Evolutionary conservation across 495 filamentous ascomycete species (phyloP).

Genomic region (Lophium mytilinum): DNA sequence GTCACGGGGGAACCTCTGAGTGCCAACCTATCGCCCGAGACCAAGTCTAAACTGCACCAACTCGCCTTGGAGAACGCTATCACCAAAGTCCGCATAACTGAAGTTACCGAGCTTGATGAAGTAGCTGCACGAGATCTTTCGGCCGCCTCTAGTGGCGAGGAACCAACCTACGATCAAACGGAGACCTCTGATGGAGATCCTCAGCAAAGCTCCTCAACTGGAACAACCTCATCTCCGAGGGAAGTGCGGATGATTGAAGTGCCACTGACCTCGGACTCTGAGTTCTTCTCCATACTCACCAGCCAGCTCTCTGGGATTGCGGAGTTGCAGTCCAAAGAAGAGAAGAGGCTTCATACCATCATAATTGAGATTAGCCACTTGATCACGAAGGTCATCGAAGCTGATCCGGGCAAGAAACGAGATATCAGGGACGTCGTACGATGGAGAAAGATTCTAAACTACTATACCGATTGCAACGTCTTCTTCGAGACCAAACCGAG

Average conservation of each 20-base stretch:
- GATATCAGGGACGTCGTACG: constrained; percentile 56
- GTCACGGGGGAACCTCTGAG: constrained; percentile 46
- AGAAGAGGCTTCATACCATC: constrained; percentile 43
- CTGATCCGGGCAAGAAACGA: constrained; percentile 36
- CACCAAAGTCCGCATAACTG: constrained; percentile 19
- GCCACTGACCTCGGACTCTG: constrained; percentile 54
- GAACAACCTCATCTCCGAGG: not conserved
- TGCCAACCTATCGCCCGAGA: constrained; percentile 47
- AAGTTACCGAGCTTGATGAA: constrained; percentile 10
- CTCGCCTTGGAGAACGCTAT: constrained; percentile 33
- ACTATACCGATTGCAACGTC: constrained; percentile 60
- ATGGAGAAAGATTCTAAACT: constrained; percentile 66
- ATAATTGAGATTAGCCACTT: constrained; percentile 48
- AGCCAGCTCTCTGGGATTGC: constrained; percentile 54
- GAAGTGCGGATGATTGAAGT: constrained; percentile 46
- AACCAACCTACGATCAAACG: too few species aligned
- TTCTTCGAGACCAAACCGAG: constrained; percentile 63
- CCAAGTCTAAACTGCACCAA: constrained; percentile 44
- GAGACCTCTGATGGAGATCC: too few species aligned
- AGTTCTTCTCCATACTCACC: constrained; percentile 61
- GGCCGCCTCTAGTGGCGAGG: too few species aligned
- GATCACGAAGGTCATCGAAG: constrained; percentile 51
- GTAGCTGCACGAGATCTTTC: not conserved
- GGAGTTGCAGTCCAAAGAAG: constrained; percentile 49
- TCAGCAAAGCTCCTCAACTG: not conserved